Evolutionary conservation across 2,329 filamentous ascomycete species (phyloP), one percentile per base, ranked within the genome.

Genomic region (Cylindrodendrum hubeiense): DNA sequence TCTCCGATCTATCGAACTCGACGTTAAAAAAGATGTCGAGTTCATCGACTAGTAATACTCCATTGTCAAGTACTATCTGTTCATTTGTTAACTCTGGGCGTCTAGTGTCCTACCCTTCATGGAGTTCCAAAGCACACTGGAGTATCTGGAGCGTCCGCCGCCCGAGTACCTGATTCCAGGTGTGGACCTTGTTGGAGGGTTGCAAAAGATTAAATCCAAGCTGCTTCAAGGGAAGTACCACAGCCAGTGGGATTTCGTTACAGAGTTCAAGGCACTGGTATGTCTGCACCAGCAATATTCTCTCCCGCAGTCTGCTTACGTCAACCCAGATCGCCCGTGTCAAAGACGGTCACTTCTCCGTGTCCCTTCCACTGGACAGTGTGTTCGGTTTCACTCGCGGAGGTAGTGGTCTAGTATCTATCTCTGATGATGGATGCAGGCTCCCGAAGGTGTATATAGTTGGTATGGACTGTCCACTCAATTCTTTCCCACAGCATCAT

Each of bases 121-220:
- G 15, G 17, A 13, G 28, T 68, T 60, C 55, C 67, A 68, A 17
- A 67, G 65, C 6, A 68, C 67, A 2, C 34, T 68, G 26, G 67
- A 67, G 28, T 41, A 50, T 2, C 67, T 68, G n/a, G 60, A 60
- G 5, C 37, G 65, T 19, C 67, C 67, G 15, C 67, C 67, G 0
- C 30, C 50, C 3, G 54, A 59, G 7, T 69, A 69, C 17, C 12
- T 51, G 4, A 67, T 63, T 3, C 51, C 57, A 1, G 43, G 65
- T 2, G 54, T 47, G 21, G 65, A 69, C 1, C 60, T 69, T 3
- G 26, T 69, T 1, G 61, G 61, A 3, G 67, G 65, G 0, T 19
- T 69, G 4, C 19, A 63, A 7, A 52, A 9, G 33, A 65, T 43
- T 43, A 61, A 15, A 30, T 60, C 9, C 51, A 67, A 53, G 65